Percentiles rank a stretch among this genome's conserved stretches.
phyloP scores from a whole-genome alignment of 169 alveolate genomes.

The Cryptosporidium sp. region DNA sequence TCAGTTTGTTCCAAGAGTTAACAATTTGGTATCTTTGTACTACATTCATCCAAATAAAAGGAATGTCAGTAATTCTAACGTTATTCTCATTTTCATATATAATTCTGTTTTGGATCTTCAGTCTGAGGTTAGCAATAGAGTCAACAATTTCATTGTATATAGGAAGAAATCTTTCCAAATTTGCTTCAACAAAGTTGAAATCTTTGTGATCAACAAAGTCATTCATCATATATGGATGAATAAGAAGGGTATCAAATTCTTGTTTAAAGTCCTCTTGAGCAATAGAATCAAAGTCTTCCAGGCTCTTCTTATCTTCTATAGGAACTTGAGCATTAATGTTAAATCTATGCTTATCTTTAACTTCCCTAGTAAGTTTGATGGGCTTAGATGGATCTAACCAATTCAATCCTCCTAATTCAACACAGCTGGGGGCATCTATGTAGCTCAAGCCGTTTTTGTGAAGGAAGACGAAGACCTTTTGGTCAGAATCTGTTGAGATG shows the following conservation, averaged over 20 bases:
- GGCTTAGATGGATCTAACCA: constrained; percentile 67
- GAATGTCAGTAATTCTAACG: constrained; percentile 43
- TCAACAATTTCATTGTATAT: constrained; percentile 63
- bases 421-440: constrained; percentile 34
- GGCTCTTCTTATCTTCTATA: background rate
- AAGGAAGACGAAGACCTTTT: constrained; percentile 21
- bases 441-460: constrained; percentile 21
- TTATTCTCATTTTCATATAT: constrained; percentile 50
- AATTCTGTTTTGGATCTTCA: constrained; percentile 32
- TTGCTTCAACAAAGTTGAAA: constrained; percentile 68
- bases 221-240: constrained; percentile 70
- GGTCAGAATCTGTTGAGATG: background rate
- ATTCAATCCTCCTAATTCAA: constrained; percentile 20
- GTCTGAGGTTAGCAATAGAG: constrained; percentile 14
- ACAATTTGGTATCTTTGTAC: constrained; percentile 58
- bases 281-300: background rate
- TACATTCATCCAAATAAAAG: constrained; percentile 60
- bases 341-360: background rate
- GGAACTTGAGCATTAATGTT: background rate
- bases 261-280: background rate
- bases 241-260: constrained; percentile 15
- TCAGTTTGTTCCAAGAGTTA: constrained; percentile 49
- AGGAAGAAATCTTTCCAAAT: constrained; percentile 58
- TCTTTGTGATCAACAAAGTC: constrained; percentile 11
- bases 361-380: constrained; percentile 1